Conservation (phyloP, 257 asterid species). For the Solanum phureja region DNA sequence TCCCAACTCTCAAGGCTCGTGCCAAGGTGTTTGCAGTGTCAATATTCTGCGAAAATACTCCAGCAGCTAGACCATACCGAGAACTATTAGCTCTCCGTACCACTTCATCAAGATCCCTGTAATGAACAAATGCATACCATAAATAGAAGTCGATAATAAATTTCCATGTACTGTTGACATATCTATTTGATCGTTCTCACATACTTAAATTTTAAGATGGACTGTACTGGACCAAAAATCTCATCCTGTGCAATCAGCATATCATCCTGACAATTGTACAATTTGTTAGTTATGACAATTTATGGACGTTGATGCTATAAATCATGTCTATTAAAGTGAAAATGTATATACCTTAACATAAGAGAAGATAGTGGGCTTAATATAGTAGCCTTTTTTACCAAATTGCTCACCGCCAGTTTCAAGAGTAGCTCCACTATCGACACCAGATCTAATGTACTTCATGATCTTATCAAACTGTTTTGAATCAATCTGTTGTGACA, state of each 20-base stretch:
- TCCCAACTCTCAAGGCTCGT: slow-evolving; percentile 80
- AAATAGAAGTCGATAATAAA: too few relatives aligned
- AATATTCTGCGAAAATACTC: slow-evolving; percentile 72
- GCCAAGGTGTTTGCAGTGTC: slow-evolving; percentile 79
- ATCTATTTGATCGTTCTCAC: too few relatives aligned
- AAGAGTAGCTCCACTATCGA: slow-evolving; percentile 69
- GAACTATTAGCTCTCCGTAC: slow-evolving; percentile 32
- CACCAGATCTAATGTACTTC: slow-evolving; percentile 48
- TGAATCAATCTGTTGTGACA: slow-evolving; percentile 42
- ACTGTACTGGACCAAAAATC: too few relatives aligned
- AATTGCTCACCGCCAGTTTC: slow-evolving; percentile 70
- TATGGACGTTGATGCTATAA: too few relatives aligned
- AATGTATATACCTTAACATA: slow-evolving; percentile 38
- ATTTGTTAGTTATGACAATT: too few relatives aligned
- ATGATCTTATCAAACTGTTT: slow-evolving; percentile 73
- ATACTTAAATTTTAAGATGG: too few relatives aligned
- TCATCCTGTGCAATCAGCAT: too few relatives aligned
- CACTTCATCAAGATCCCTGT: too few relatives aligned
- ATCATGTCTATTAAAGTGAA: too few relatives aligned
- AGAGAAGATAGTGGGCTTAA: slow-evolving; percentile 87
- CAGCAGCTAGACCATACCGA: slow-evolving; percentile 81
- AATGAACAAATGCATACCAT: too few relatives aligned
- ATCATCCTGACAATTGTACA: too few relatives aligned
- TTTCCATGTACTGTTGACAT: too few relatives aligned
- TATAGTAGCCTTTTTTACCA: slow-evolving; percentile 63